Evolutionary conservation across 140 eudicot genomes (phyloP), one percentile per base, ranked within the genome.

Genomic region (Erigeron philadelphicus): DNA sequence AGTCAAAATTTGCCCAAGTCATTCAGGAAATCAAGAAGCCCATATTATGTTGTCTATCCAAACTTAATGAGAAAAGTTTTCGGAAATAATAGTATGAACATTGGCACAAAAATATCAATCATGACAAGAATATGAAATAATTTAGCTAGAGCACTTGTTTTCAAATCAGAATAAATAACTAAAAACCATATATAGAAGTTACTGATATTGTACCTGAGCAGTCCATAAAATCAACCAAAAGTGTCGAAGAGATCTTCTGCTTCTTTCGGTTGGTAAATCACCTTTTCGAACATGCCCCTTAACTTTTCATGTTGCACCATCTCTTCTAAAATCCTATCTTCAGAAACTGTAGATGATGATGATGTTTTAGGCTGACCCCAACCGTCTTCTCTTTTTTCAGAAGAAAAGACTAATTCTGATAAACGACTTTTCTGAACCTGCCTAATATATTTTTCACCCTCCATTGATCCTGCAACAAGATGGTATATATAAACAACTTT

Each of bases 401-500:
- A 72, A 11, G 77, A 70, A 38, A 89, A 86, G 8, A 89, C 78
- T 71, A 84, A 62, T 67, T 86, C 84, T 0, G 95, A 81, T 15
- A 83, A 45, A 50, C 76, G 82, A 9, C 80, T 84, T 64, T 89
- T 89, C 58, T 76, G 62, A 10, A 77, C 75, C 63, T 89, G 88
- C 40, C 83, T 53, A 0, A 13, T 68, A 62, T 72, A 82, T 56
- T 86, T 86, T 45, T 78, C 83, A 17, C 78, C 75, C 67, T 86
- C 95, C 83, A 69, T 52, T 0, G 68, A 75, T 9, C 84, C 96
- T 0, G 75, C 82, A 11, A 89, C 75, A 43, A 86, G 75, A 68
- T 80, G 88, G 62, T 89, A 89, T 3, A 84, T 84, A 72, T 80
- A 62, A 3, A 89, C 96, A 9, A 76, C 40, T 40, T 74, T 86